phyloP scores from a whole-genome alignment of 2,329 filamentous ascomycete genomes.

The Alternaria incomplexa region DNA sequence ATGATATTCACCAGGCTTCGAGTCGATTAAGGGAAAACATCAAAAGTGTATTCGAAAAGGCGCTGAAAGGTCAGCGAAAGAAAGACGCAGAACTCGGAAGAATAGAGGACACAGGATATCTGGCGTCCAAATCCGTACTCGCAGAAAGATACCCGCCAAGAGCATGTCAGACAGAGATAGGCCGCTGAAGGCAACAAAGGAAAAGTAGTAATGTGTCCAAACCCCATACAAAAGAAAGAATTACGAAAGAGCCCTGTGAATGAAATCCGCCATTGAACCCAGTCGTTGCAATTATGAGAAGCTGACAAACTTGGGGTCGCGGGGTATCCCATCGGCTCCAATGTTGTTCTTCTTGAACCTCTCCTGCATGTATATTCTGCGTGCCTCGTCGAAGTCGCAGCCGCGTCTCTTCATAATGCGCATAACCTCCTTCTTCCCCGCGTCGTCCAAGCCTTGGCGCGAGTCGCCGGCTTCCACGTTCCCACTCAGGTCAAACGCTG shows the following conservation, averaged over 20 bases:
- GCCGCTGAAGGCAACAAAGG: conserved; percentile 12
- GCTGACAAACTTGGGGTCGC: conserved; percentile 94
- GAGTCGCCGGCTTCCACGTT: conserved; percentile 83
- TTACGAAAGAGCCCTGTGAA: not conserved
- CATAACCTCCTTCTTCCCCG: conserved; percentile 80
- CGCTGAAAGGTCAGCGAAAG: not conserved
- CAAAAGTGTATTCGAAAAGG: not conserved
- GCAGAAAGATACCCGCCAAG: conserved; percentile 1
- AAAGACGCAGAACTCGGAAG: conserved; percentile 3
- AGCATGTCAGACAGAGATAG: conserved; percentile 2
- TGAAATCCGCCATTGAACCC: not conserved
- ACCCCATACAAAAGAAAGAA: conserved; percentile 12
- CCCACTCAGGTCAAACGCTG: conserved; percentile 78
- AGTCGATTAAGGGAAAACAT: not conserved
- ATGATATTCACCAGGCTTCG: not conserved
- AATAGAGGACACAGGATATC: not conserved
- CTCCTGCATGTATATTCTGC: conserved; percentile 83
- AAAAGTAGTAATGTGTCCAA: conserved; percentile 5
- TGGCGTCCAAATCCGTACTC: conserved; percentile 1
- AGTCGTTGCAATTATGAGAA: conserved; percentile 63
- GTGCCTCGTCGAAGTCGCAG: conserved; percentile 88
- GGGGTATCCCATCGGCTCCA: conserved; percentile 82
- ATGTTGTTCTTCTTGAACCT: conserved; percentile 88
- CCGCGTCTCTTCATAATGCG: conserved; percentile 87
- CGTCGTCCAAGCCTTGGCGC: conserved; percentile 79